Percentiles rank a stretch among this genome's conserved stretches.
phyloP scores from a whole-genome alignment of 371 early-diverging fungal species.

The Lichtheimia hyalospora region DNA sequence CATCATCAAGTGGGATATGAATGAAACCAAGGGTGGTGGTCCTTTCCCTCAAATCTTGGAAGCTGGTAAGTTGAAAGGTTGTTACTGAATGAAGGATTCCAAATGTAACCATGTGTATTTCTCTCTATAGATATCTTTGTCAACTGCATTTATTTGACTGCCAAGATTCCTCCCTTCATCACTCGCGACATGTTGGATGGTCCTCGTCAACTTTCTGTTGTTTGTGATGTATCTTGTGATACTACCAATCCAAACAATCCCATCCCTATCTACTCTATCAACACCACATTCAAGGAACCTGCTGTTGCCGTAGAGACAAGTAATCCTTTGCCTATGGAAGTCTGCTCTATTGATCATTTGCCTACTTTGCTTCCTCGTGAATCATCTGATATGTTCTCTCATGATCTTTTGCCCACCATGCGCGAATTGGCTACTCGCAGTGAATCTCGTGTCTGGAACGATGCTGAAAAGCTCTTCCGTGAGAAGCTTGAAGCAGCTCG shows the following conservation, averaged over 20 bases:
- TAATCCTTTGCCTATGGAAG: slow-evolving; percentile 74
- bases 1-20: slow-evolving; percentile 94
- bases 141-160: slow-evolving; percentile 96
- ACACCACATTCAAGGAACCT: slow-evolving; percentile 93
- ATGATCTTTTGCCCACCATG: slow-evolving; percentile 85
- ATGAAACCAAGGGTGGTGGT: slow-evolving; percentile 91
- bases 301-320: slow-evolving; percentile 66
- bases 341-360: slow-evolving; percentile 95
- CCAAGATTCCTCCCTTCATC: slow-evolving; percentile 93
- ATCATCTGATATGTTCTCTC: slow-evolving; percentile 83
- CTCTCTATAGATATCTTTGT: slow-evolving; percentile 81
- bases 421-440: slow-evolving; percentile 63
- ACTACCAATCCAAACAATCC: slow-evolving; percentile 97
- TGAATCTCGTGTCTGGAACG: slow-evolving; percentile 79
- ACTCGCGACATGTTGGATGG: slow-evolving; percentile 76
- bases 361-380: slow-evolving; percentile 95
- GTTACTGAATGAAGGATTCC: background rate
- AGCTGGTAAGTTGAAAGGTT: slow-evolving; percentile 26
- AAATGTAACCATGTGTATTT: background rate
- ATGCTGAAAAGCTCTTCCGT: slow-evolving; percentile 82
- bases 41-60: slow-evolving; percentile 92
- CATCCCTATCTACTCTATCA: slow-evolving; percentile 87
- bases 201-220: slow-evolving; percentile 73
- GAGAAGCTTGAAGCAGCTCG: slow-evolving; percentile 66
- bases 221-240: slow-evolving; percentile 96